A percentile compares a stretch with the other conserved stretches of the same genome.
Conservation (phyloP, 2,329 filamentous ascomycete genomes). For the Claviceps capensis region DNA sequence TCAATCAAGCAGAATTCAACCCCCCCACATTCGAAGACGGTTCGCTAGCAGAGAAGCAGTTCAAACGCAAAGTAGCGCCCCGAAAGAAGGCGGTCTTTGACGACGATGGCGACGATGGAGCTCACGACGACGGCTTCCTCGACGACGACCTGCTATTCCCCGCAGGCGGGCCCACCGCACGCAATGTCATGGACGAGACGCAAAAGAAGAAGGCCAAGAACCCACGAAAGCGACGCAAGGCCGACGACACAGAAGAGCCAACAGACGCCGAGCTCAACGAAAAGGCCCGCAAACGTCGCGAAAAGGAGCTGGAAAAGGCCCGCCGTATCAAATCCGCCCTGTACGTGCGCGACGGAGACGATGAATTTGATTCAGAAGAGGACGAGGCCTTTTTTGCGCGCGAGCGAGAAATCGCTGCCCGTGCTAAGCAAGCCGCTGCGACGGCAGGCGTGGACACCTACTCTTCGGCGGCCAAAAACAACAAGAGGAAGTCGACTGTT, state of each 20-base stretch:
- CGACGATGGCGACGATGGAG: constrained; percentile 43
- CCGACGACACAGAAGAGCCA: constrained; percentile 27
- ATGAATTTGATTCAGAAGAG: constrained; percentile 70
- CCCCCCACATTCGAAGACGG: constrained; percentile 68
- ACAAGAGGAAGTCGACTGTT: constrained; percentile 16
- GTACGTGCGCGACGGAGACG: constrained; percentile 72
- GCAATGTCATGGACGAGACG: constrained; percentile 38
- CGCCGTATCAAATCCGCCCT: constrained; percentile 72
- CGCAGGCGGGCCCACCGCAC: constrained; percentile 48
- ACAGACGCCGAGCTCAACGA: constrained; percentile 53
- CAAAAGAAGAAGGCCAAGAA: constrained; percentile 38
- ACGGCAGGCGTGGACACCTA: constrained; percentile 8
- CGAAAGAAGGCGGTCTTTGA: constrained; percentile 51
- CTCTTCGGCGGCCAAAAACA: constrained; percentile 10
- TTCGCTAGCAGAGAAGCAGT: constrained; percentile 58
- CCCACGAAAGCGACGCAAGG: constrained; percentile 32
- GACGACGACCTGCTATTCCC: constrained; percentile 53
- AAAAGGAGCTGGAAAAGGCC: constrained; percentile 63
- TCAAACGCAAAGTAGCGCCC: constrained; percentile 54
- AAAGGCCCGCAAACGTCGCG: constrained; percentile 45
- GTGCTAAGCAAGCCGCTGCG: constrained; percentile 25
- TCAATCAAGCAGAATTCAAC: constrained; percentile 65
- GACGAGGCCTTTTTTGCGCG: constrained; percentile 59
- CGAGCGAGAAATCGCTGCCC: constrained; percentile 48
- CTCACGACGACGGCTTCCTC: constrained; percentile 15